Conservation (phyloP, 495 filamentous ascomycete genomes). For the Ascobolus immersus region DNA sequence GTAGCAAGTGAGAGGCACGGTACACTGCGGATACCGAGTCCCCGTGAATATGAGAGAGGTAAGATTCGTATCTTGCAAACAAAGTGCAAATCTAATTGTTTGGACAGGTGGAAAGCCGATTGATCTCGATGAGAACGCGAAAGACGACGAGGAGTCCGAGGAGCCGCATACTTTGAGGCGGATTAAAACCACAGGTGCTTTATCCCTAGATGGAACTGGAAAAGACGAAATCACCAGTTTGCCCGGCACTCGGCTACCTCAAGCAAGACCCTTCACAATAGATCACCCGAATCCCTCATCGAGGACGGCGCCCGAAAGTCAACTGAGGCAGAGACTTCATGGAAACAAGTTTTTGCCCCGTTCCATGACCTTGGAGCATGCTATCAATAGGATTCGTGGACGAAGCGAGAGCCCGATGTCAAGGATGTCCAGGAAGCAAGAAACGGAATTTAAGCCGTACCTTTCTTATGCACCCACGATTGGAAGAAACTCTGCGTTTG, state of each 20-base stretch:
- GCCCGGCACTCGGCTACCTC: too few species aligned
- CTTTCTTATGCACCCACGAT: constrained; percentile 82
- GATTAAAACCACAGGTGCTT: constrained; percentile 6
- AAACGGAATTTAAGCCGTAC: constrained; percentile 32
- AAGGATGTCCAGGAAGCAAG: constrained; percentile 8
- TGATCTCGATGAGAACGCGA: constrained; percentile 16
- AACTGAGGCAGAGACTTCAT: constrained; percentile 2
- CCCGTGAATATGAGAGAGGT: constrained; percentile 15
- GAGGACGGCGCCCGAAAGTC: neutral
- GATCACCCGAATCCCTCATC: neutral
- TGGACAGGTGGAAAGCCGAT: constrained; percentile 7
- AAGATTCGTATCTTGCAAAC: neutral
- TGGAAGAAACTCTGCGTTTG: constrained; percentile 73
- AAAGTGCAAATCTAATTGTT: neutral
- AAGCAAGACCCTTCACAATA: too few species aligned
- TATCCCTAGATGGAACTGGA: neutral
- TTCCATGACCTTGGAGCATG: constrained; percentile 8
- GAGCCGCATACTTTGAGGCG: constrained; percentile 10
- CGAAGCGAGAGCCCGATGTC: constrained; percentile 11
- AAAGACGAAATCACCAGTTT: too few species aligned
- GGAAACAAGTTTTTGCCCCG: constrained; percentile 11
- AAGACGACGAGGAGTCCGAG: too few species aligned
- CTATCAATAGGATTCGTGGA: constrained; percentile 1
- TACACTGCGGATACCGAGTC: constrained; percentile 13
- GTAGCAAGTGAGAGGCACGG: too few species aligned